These are phyloP conservation scores for Acidomyces sp. DNA, from an alignment of 495 filamentous ascomycete species.

Conservation along the genomic window DNA sequence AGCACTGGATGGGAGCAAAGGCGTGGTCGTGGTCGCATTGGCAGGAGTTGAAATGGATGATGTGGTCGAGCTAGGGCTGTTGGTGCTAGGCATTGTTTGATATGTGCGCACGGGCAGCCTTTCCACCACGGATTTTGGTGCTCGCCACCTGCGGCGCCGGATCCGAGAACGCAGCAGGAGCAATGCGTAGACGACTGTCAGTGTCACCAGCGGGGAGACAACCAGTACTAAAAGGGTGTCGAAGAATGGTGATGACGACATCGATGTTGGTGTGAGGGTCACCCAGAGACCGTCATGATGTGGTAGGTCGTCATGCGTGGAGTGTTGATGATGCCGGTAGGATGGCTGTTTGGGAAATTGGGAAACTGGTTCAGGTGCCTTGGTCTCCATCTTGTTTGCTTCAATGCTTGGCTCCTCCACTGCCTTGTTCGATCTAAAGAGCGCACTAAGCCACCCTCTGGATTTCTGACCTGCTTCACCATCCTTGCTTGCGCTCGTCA, in stretches of 20 bases:
- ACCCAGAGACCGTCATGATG: slow-evolving; percentile 83
- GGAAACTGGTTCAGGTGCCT: slow-evolving; percentile 2
- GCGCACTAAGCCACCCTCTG: slow-evolving; percentile 5
- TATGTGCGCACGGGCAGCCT: slow-evolving; percentile 90
- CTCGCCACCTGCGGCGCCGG: slow-evolving; percentile 80
- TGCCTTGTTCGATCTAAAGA: not conserved
- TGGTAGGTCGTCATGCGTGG: not conserved
- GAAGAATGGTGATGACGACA: slow-evolving; percentile 87
- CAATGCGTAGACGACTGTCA: slow-evolving; percentile 85
- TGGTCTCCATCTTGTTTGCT: not conserved
- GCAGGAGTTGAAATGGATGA: slow-evolving; percentile 44
- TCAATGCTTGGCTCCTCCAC: not conserved
- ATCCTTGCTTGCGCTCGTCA: not conserved
- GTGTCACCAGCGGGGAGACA: slow-evolving; percentile 77
- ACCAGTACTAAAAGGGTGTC: slow-evolving; percentile 90
- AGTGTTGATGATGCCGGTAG: not conserved
- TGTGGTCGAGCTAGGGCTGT: slow-evolving; percentile 43
- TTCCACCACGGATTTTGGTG: slow-evolving; percentile 90
- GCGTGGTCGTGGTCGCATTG: slow-evolving; percentile 65
- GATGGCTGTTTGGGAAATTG: not conserved
- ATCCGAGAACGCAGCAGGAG: slow-evolving; percentile 80
- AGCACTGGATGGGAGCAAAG: slow-evolving; percentile 44
- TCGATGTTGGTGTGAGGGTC: slow-evolving; percentile 77
- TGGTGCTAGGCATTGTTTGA: slow-evolving; percentile 59
- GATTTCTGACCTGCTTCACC: not conserved